These are phyloP conservation scores for Neonectria sp. DNA, from an alignment of 2,329 filamentous ascomycete species.

Conservation along the genomic window DNA sequence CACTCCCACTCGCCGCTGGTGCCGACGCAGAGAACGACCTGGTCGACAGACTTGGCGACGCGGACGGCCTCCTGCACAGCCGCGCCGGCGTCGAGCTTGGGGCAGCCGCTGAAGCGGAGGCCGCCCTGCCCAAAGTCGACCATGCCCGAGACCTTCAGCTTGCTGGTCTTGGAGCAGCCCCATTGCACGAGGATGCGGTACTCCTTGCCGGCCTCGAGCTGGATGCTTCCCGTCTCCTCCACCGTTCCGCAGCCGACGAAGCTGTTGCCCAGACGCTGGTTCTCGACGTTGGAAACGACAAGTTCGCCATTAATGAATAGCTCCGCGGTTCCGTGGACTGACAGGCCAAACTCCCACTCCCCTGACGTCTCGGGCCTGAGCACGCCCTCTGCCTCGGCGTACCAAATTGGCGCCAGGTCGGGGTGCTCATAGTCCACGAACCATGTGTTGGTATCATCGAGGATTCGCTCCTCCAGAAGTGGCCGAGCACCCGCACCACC, in stretches of 20 bases:
- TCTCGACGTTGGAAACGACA: constrained; percentile 48
- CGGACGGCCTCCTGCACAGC: constrained; percentile 32
- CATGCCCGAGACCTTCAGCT: constrained; percentile 27
- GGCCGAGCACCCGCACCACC: constrained; percentile 3
- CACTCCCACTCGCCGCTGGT: constrained; percentile 37
- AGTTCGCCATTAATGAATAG: constrained; percentile 52
- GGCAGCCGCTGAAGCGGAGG: constrained; percentile 34
- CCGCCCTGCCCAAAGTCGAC: constrained; percentile 36
- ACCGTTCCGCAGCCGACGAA: constrained; percentile 54
- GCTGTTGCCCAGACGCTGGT: constrained; percentile 50
- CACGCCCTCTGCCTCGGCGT: constrained; percentile 42
- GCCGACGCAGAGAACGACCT: constrained; percentile 37
- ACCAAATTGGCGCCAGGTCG: constrained; percentile 41
- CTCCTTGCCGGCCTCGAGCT: constrained; percentile 28
- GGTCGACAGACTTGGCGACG: constrained; percentile 28
- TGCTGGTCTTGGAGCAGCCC: constrained; percentile 30
- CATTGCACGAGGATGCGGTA: constrained; percentile 34
- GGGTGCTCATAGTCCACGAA: constrained; percentile 48
- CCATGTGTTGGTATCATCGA: constrained; percentile 44
- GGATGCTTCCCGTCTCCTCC: constrained; percentile 46
- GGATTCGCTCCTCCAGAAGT: constrained; percentile 41
- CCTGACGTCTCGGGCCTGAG: constrained; percentile 40
- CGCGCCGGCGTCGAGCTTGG: constrained; percentile 23
- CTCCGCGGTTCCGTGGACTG: constrained; percentile 51
- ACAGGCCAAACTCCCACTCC: constrained; percentile 52